A percentile compares a stretch with the other conserved stretches of the same genome.
Evolutionary conservation across 75 land plant genomes (phyloP).

Genomic region (Larix kaempferi): DNA sequence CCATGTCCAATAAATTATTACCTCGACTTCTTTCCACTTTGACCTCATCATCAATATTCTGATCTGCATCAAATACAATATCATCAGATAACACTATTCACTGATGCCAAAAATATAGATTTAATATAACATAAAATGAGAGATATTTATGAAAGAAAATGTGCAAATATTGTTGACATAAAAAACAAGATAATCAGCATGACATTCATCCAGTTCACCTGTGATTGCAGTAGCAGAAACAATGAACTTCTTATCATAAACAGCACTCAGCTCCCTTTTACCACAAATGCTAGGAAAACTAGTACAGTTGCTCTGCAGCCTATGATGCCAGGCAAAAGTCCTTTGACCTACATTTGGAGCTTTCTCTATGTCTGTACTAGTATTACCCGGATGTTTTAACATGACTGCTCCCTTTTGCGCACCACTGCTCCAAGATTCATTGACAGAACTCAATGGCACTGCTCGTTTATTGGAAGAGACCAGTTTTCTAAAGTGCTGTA

Average conservation of each 20-base stretch:
- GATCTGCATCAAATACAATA: not conserved
- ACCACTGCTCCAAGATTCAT: not conserved
- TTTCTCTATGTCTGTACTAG: not conserved
- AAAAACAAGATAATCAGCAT: not conserved
- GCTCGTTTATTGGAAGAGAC: not conserved
- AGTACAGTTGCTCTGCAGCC: not conserved
- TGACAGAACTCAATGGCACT: not conserved
- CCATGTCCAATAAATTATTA: not conserved
- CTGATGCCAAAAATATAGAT: not conserved
- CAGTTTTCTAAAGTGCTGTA: constrained; percentile 10
- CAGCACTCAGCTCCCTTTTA: not conserved
- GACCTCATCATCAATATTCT: not conserved
- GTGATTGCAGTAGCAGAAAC: not conserved
- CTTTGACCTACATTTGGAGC: not conserved
- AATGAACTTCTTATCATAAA: not conserved
- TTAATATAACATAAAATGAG: not conserved
- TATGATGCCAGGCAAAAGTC: not conserved
- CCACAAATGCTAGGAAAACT: not conserved
- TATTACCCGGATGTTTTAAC: not conserved
- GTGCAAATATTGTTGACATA: not conserved
- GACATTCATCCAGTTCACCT: not conserved
- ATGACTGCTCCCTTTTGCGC: not conserved
- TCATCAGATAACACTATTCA: not conserved
- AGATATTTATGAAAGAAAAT: not conserved
- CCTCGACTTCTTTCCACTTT: not conserved